A percentile compares a stretch with the other conserved stretches of the same genome.
These are phyloP conservation scores for Trichosporon faecale DNA, from an alignment of 1,284 basidiomycete species.

Conservation along the genomic window DNA sequence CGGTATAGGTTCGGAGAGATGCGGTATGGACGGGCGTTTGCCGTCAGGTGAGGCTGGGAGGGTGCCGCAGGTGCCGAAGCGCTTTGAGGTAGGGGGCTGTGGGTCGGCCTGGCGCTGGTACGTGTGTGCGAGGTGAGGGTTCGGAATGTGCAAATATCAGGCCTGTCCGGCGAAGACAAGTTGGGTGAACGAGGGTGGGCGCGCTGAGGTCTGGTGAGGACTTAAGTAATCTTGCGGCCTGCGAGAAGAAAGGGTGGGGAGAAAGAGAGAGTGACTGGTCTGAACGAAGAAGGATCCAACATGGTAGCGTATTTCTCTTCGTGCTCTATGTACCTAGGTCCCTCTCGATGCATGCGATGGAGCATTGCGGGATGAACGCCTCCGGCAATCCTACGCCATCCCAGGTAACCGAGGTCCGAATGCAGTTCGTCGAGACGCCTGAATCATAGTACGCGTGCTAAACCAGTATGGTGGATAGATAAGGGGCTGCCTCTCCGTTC, in stretches of 20 bases:
- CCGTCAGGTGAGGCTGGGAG: not conserved
- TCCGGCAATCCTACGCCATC: not conserved
- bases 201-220: not conserved
- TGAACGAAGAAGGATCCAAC: not conserved
- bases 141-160: not conserved
- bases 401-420: not conserved
- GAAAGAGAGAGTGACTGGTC: not conserved
- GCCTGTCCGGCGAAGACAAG: not conserved
- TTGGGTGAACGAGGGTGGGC: not conserved
- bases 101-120: not conserved
- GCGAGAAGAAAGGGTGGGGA: not conserved
- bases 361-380: not conserved
- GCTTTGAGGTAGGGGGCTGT: not conserved
- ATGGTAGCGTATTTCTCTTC: not conserved
- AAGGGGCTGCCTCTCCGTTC: not conserved
- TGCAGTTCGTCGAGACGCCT: not conserved
- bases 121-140: not conserved
- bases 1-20: slow-evolving; percentile 1
- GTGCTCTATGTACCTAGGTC: not conserved
- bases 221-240: not conserved
- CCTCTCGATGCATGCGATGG: not conserved
- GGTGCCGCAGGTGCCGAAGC: not conserved
- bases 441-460: not conserved
- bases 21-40: not conserved
- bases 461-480: not conserved